Percentiles rank a stretch among this genome's conserved stretches.
Conservation (phyloP, 441 rosid genomes). For the Erysimum cheiri region DNA sequence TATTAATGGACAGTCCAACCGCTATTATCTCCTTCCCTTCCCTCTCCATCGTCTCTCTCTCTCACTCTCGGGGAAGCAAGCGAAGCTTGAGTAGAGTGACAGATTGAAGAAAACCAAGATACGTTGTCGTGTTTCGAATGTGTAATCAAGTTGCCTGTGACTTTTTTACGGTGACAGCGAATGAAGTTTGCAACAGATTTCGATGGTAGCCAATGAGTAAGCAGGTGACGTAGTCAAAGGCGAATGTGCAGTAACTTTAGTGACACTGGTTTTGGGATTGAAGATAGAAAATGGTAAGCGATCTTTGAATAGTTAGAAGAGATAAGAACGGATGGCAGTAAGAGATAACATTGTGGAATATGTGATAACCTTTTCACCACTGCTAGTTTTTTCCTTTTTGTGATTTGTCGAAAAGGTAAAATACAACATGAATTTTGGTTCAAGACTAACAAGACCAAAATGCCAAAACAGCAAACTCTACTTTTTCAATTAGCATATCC, state of each 20-base stretch:
- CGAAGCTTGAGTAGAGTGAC: constrained; percentile 9
- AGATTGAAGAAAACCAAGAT: neutral
- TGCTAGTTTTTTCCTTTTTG: too few species aligned
- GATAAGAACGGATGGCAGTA: too few species aligned
- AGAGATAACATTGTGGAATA: too few species aligned
- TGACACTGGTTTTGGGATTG: constrained; percentile 18
- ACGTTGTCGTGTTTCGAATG: neutral
- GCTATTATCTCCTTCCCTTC: constrained; percentile 35
- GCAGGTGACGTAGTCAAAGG: constrained; percentile 24
- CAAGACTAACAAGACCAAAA: neutral
- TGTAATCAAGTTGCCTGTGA: constrained; percentile 3
- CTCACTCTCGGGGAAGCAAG: constrained; percentile 2
- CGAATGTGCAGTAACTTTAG: constrained; percentile 18
- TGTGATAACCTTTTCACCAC: too few species aligned
- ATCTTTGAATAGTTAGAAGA: neutral
- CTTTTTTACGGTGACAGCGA: neutral
- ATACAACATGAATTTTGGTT: neutral
- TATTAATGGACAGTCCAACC: constrained; percentile 47
- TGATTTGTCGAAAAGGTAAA: too few species aligned
- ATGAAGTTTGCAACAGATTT: constrained; percentile 14
- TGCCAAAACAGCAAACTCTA: neutral
- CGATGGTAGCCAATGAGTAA: constrained; percentile 24
- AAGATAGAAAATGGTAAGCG: neutral
- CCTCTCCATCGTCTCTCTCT: constrained; percentile 32
- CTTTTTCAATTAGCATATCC: neutral